Evolutionary conservation across 2,329 filamentous ascomycete species (phyloP).

Genomic region (Neophaeococcomyces mojaviensis): DNA sequence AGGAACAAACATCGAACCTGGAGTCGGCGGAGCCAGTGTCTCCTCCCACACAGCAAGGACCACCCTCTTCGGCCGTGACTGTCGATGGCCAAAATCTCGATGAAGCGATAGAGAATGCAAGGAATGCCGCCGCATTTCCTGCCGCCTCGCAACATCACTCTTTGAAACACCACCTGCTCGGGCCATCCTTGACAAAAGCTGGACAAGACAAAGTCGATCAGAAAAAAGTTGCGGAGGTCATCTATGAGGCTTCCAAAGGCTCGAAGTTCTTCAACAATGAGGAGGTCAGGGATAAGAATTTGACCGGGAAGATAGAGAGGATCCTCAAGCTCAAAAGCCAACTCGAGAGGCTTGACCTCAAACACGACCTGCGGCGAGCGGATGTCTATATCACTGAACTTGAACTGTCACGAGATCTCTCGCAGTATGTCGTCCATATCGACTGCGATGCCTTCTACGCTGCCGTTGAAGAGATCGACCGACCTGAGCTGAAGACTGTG

Average conservation of each 20-base stretch:
- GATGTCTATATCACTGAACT: conserved; percentile 75
- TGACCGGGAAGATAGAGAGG: conserved; percentile 77
- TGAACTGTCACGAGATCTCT: conserved; percentile 70
- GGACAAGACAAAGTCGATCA: conserved; percentile 93
- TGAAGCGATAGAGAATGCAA: conserved; percentile 7
- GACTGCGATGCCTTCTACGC: conserved; percentile 98
- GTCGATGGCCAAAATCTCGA: conserved; percentile 8
- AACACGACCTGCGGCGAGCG: conserved; percentile 63
- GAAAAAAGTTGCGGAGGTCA: conserved; percentile 87
- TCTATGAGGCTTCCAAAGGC: conserved; percentile 93
- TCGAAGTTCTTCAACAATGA: conserved; percentile 95
- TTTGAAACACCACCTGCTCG: conserved; percentile 82
- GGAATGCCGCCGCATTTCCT: conserved; percentile 2
- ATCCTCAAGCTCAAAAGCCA: conserved; percentile 68
- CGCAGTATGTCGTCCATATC: conserved; percentile 79
- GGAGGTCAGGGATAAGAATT: conserved; percentile 67
- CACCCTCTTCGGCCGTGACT: conserved; percentile 2
- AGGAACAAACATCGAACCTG: background rate
- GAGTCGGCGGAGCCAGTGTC: background rate
- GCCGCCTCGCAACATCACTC: conserved; percentile 45
- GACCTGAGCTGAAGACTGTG: conserved; percentile 74
- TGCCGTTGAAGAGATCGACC: conserved; percentile 77
- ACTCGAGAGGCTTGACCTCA: conserved; percentile 69
- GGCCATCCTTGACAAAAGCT: conserved; percentile 85
- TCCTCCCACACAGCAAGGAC: conserved; percentile 1